phyloP scores from a whole-genome alignment of 1,284 basidiomycete species.

The Ustilago cynodontis region DNA sequence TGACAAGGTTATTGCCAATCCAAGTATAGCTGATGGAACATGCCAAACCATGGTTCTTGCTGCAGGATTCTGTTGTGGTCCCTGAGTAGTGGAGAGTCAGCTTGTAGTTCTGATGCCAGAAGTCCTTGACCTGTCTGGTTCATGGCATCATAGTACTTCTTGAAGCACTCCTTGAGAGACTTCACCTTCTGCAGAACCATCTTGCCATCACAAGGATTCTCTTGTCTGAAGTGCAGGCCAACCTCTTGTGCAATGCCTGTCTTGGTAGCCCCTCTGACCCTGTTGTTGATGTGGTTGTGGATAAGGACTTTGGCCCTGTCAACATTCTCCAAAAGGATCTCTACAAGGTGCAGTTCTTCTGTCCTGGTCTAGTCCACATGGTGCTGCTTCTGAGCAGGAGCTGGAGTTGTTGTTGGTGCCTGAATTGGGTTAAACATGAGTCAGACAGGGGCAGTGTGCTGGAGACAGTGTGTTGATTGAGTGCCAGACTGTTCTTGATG shows the following conservation, averaged over 20 bases:
- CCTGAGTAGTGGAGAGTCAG: neutral
- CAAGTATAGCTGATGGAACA: neutral
- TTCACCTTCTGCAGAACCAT: neutral
- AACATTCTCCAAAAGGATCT: neutral
- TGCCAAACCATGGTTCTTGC: neutral
- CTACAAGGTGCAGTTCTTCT: neutral
- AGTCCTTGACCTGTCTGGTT: slow-evolving; percentile 5
- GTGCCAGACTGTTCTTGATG: too few species aligned
- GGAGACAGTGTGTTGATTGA: too few species aligned
- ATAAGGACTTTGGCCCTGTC: neutral
- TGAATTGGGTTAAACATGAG: too few species aligned
- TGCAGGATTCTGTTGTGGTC: neutral
- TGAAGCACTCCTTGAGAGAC: neutral
- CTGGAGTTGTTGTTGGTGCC: neutral
- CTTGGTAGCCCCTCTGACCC: neutral
- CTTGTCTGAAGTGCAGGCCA: neutral
- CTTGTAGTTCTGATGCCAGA: neutral
- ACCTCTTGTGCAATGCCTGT: neutral
- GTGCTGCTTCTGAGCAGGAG: neutral
- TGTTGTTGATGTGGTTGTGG: neutral
- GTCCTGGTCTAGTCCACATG: neutral
- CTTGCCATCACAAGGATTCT: neutral
- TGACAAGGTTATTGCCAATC: neutral
- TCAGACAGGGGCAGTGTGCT: too few species aligned
- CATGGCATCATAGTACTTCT: neutral